A percentile compares a stretch with the other conserved stretches of the same genome.
Conservation (phyloP, 495 filamentous ascomycete genomes). For the Neurospora terricola region DNA sequence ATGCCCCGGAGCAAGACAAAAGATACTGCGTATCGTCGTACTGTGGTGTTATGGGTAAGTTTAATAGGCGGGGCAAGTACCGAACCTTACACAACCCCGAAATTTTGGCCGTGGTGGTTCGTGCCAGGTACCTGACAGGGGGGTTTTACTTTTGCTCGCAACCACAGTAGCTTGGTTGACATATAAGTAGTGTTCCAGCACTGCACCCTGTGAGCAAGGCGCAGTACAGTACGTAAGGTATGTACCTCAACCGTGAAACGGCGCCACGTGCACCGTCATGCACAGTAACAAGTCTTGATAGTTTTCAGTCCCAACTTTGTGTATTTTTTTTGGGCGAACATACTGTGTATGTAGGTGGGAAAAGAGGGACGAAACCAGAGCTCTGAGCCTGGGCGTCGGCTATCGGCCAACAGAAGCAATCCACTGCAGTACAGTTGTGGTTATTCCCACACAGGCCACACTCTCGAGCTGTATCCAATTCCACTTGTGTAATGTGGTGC, state of each 20-base stretch:
- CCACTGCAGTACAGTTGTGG: not conserved
- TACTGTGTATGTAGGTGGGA: not conserved
- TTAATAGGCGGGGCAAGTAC: too few relatives aligned
- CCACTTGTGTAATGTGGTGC: not conserved
- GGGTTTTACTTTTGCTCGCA: too few relatives aligned
- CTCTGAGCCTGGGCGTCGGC: not conserved
- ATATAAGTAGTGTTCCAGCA: not conserved
- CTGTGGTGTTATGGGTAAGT: too few relatives aligned
- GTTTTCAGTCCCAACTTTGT: not conserved
- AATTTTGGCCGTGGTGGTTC: too few relatives aligned
- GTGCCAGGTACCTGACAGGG: too few relatives aligned
- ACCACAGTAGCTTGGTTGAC: not conserved
- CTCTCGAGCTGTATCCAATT: not conserved
- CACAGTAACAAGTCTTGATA: not conserved
- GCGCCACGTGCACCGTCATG: not conserved
- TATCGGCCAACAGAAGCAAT: not conserved
- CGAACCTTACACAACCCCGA: too few relatives aligned
- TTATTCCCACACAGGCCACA: not conserved
- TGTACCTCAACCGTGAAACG: not conserved
- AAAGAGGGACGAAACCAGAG: not conserved
- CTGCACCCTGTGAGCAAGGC: not conserved
- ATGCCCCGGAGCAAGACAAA: not conserved
- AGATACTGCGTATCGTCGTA: not conserved
- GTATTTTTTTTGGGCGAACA: not conserved
- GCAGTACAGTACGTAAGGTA: not conserved